A percentile compares a stretch with the other conserved stretches of the same genome.
These are phyloP conservation scores for Pisolithus microcarpus DNA, from an alignment of 768 basidiomycete species.

Conservation along the genomic window DNA sequence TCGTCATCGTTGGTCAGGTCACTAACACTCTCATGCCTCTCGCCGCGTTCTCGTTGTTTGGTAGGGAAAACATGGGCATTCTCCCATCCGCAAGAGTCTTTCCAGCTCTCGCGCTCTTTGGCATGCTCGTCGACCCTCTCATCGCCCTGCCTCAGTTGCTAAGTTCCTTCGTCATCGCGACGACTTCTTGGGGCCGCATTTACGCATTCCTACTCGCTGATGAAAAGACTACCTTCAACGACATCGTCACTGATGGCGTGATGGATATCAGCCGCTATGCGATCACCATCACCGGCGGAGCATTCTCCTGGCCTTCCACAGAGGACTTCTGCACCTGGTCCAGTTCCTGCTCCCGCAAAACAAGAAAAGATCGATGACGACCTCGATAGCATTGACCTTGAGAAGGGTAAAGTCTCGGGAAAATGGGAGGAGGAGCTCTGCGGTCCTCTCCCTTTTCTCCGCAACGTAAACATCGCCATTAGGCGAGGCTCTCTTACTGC, in stretches of 20 bases:
- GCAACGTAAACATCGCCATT: slow-evolving; percentile 16
- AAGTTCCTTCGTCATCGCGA: slow-evolving; percentile 20
- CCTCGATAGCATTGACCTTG: slow-evolving; percentile 4
- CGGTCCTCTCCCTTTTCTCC: slow-evolving; percentile 12
- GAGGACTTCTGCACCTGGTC: background rate
- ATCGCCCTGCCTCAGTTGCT: slow-evolving; percentile 24
- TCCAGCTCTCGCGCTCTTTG: slow-evolving; percentile 26
- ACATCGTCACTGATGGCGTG: background rate
- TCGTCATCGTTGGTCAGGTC: slow-evolving; percentile 21
- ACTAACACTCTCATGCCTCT: slow-evolving; percentile 26
- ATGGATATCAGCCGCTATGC: slow-evolving; percentile 12
- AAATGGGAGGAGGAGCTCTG: slow-evolving; percentile 4
- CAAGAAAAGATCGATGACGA: slow-evolving; percentile 5
- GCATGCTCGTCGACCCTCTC: slow-evolving; percentile 25
- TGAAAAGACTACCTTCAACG: slow-evolving; percentile 11
- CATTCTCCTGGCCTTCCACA: slow-evolving; percentile 20
- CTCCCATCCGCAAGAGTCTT: slow-evolving; percentile 18
- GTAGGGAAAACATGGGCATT: slow-evolving; percentile 19
- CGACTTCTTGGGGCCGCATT: slow-evolving; percentile 23
- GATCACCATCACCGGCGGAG: slow-evolving; percentile 14
- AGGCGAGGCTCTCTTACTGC: slow-evolving; percentile 19
- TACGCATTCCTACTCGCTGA: slow-evolving; percentile 22
- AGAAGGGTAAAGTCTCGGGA: slow-evolving; percentile 2
- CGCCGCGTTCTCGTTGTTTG: slow-evolving; percentile 26
- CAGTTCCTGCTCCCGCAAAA: background rate